These are phyloP conservation scores for Penicillium paradoxum DNA, from an alignment of 495 filamentous ascomycete species.

Conservation along the genomic window DNA sequence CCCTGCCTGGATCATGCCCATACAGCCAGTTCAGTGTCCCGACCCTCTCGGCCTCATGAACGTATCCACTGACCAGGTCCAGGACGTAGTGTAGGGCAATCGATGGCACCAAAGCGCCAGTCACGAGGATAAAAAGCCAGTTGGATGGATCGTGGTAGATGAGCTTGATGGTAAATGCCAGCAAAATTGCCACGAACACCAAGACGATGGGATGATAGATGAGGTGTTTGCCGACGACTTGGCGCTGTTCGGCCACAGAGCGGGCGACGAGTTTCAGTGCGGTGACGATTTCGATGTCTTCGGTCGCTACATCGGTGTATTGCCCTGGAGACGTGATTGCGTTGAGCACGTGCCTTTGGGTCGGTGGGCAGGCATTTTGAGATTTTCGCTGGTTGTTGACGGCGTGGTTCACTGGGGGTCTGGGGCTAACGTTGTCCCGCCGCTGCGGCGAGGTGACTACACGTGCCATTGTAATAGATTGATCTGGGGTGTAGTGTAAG, in stretches of 20 bases:
- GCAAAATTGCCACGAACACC: constrained; percentile 26
- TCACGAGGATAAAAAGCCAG: constrained; percentile 14
- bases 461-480: not conserved
- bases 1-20: constrained; percentile 6
- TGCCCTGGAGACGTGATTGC: not conserved
- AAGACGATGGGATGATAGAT: constrained; percentile 49
- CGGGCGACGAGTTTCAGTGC: constrained; percentile 51
- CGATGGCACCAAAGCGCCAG: constrained; percentile 43
- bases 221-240: constrained; percentile 46
- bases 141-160: constrained; percentile 36
- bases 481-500: not conserved
- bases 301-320: not conserved
- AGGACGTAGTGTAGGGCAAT: constrained; percentile 36
- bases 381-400: not conserved
- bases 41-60: constrained; percentile 48
- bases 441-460: not conserved
- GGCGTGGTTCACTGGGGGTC: not conserved
- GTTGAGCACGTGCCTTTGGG: not conserved
- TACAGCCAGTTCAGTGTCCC: constrained; percentile 43
- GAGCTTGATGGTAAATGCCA: constrained; percentile 32
- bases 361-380: not conserved
- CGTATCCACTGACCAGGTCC: constrained; percentile 40
- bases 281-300: constrained; percentile 20
- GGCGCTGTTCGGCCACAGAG: constrained; percentile 60
- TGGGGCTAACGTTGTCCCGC: not conserved